phyloP scores from a whole-genome alignment of 176 grass and related monocot genomes.

The Musa beccarii region DNA sequence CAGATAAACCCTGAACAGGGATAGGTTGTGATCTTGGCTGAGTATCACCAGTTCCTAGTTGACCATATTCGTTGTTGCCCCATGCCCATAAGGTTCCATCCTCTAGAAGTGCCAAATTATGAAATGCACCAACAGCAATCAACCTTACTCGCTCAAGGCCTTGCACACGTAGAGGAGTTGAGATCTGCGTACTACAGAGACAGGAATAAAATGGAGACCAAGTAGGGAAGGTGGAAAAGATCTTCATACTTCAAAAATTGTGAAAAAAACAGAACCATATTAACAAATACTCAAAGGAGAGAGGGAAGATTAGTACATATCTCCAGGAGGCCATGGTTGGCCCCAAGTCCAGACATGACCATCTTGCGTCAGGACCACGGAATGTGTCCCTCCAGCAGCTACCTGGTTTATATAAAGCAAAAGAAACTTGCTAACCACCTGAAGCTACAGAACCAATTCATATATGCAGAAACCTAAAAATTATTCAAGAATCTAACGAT shows the following conservation, averaged over 20 bases:
- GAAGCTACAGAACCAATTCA: neutral
- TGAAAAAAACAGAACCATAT: conserved; percentile 11
- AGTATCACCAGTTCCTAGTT: conserved; percentile 85
- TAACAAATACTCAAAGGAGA: conserved; percentile 3
- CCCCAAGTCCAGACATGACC: conserved; percentile 96
- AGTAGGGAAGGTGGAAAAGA: neutral
- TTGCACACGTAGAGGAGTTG: conserved; percentile 80
- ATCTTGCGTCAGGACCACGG: conserved; percentile 86
- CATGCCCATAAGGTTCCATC: conserved; percentile 89
- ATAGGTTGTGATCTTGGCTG: conserved; percentile 88
- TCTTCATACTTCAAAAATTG: neutral
- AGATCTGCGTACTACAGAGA: conserved; percentile 72
- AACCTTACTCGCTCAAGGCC: conserved; percentile 62
- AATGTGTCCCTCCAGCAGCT: conserved; percentile 94
- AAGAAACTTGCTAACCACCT: neutral
- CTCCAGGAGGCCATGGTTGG: conserved; percentile 94
- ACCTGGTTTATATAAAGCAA: conserved; percentile 45
- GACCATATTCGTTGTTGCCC: conserved; percentile 97
- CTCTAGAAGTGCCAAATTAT: conserved; percentile 80
- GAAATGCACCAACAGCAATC: conserved; percentile 98
- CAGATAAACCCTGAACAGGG: conserved; percentile 59
- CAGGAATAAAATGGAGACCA: neutral
- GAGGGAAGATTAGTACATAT: conserved; percentile 52
- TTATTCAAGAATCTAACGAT: neutral
- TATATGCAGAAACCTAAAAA: neutral